These are phyloP conservation scores for Plasmopara halstedii DNA, from an alignment of 352 stramenopile species.

Conservation along the genomic window DNA sequence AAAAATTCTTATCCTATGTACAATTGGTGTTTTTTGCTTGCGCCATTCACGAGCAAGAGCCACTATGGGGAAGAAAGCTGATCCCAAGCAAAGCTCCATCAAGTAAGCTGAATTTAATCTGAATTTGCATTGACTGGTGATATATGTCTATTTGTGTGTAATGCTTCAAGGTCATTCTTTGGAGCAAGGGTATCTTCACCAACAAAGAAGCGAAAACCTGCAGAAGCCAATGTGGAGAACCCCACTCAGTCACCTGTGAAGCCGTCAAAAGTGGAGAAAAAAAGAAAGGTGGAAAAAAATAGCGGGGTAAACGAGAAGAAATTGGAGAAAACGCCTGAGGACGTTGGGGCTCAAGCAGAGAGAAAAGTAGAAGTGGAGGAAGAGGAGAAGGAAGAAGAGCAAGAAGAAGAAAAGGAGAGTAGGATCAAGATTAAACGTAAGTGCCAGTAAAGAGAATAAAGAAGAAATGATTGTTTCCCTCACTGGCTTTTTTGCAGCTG, in stretches of 20 bases:
- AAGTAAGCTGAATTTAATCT: slow-evolving; percentile 23
- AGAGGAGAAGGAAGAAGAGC: too few species aligned
- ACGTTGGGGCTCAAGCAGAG: slow-evolving; percentile 20
- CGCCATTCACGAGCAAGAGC: too few species aligned
- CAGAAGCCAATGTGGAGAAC: slow-evolving; percentile 7
- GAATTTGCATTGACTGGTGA: neutral
- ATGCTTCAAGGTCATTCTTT: slow-evolving; percentile 47
- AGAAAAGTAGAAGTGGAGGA: too few species aligned
- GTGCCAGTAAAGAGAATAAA: slow-evolving; percentile 4
- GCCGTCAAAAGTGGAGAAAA: slow-evolving; percentile 7
- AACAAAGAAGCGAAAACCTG: slow-evolving; percentile 22
- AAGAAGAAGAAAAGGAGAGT: slow-evolving; percentile 13
- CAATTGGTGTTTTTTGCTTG: slow-evolving; percentile 2
- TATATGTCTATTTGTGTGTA: neutral
- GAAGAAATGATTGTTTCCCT: neutral
- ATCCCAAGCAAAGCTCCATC: slow-evolving; percentile 54
- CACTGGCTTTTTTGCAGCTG: slow-evolving; percentile 21
- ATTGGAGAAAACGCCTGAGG: slow-evolving; percentile 13
- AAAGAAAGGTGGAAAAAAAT: slow-evolving; percentile 5
- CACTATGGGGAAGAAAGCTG: slow-evolving; percentile 27
- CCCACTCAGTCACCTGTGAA: neutral
- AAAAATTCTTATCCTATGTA: neutral
- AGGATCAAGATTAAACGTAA: slow-evolving; percentile 38
- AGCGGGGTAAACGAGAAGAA: slow-evolving; percentile 1
- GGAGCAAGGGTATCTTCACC: slow-evolving; percentile 14